Evolutionary conservation across 2,329 filamentous ascomycete genomes (phyloP), one percentile per base, ranked within the genome.

Genomic region (Aspergillus pseudoterreus): DNA sequence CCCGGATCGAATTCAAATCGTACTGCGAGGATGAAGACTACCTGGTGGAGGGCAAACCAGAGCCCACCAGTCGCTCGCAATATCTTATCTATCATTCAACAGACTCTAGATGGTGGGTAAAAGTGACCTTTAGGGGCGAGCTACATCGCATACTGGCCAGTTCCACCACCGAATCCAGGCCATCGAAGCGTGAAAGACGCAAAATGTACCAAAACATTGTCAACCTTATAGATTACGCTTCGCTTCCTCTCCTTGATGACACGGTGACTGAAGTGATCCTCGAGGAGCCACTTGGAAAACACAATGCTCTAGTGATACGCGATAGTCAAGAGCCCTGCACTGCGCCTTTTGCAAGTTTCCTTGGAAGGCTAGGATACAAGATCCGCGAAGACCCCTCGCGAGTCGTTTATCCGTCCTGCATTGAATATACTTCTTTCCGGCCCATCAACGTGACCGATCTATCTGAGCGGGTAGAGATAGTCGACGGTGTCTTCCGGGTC

Each of bases 71-170:
- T 12, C 33, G 33, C 11, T 36, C 33, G 6, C 33, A 36, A 36
- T 47, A 32, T 44, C 48, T 58, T 44, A 51, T 62, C 47, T 61
- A 53, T 50, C 36, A 45, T 53, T 24, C 17, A 27, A 47, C 60
- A 3, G 47, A 52, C 33, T 47, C 36, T 33, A 53, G 49, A 36
- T 62, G 52, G 55, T 62, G 55, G 57, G 57, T 62, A 42, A 59
- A 44, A 53, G 58, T 60, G 24, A 55, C 56, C 17, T 47, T 59
- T 6, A 10, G 44, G n/a, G 57, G n/a, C 42, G 15, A 19, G 19
- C 19, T 19, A 19, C 3, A 4, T 19, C 19, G 19, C 19, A 19
- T 4, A 19, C 19, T 19, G 19, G 19, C 19, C 19, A 19, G 19
- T 3, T 19, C 19, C 19, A 19, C 19, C 19, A 19, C 19, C 19